These are phyloP conservation scores for Fusarium siculi DNA, from an alignment of 2,329 filamentous ascomycete genomes.

Conservation along the genomic window DNA sequence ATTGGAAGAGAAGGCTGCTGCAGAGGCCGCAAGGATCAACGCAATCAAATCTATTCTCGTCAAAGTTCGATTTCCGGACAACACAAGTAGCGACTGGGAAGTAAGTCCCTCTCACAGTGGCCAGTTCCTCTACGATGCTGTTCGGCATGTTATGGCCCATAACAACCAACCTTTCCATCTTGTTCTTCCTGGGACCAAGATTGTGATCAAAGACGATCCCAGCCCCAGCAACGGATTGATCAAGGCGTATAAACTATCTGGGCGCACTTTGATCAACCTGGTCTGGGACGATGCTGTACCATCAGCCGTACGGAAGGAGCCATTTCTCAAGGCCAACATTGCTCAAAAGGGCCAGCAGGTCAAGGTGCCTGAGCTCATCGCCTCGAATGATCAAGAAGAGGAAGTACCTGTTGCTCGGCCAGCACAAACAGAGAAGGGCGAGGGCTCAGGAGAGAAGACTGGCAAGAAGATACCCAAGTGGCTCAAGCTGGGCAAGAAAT, in stretches of 20 bases:
- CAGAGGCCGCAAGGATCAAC: conserved; percentile 72
- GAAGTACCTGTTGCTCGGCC: conserved; percentile 30
- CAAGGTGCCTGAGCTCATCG: conserved; percentile 68
- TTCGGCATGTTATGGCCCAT: conserved; percentile 75
- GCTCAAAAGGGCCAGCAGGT: conserved; percentile 73
- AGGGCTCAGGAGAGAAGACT: conserved; percentile 62
- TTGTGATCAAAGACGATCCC: conserved; percentile 59
- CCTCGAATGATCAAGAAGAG: conserved; percentile 53
- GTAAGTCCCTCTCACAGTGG: conserved; percentile 76
- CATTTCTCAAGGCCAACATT: conserved; percentile 68
- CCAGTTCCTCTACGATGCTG: conserved; percentile 77
- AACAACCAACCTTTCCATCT: conserved; percentile 76
- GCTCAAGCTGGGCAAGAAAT: conserved; percentile 79
- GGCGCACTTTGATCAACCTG: conserved; percentile 79
- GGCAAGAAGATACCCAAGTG: conserved; percentile 82
- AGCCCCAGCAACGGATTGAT: conserved; percentile 70
- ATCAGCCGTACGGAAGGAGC: conserved; percentile 62
- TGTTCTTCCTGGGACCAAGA: conserved; percentile 67
- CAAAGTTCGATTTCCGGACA: conserved; percentile 89
- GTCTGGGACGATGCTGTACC: conserved; percentile 75
- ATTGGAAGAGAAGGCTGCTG: conserved; percentile 74
- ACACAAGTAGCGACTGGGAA: conserved; percentile 78
- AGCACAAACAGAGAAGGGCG: conserved; percentile 50
- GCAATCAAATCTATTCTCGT: conserved; percentile 76
- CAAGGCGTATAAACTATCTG: conserved; percentile 74